phyloP scores from a whole-genome alignment of 169 alveolate species.

The Plasmodium adleri region DNA sequence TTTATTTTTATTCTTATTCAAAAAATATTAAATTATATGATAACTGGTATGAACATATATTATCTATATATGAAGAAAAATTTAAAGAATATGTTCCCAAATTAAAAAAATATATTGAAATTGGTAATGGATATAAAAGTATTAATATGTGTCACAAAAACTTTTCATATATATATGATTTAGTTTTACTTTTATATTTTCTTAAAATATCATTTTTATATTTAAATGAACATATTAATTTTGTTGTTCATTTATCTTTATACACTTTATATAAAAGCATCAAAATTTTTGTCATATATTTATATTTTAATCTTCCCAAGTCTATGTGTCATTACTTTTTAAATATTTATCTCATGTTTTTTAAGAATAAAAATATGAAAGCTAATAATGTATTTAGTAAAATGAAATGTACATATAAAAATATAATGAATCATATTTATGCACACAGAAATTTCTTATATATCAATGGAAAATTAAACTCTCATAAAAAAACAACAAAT shows the following conservation, averaged over 20 bases:
- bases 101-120: constrained; percentile 36
- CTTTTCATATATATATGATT: constrained; percentile 66
- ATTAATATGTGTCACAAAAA: constrained; percentile 35
- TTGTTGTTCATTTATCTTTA: constrained; percentile 33
- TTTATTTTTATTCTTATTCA: constrained; percentile 7
- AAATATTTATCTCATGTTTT: constrained; percentile 40
- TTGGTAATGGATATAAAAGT: constrained; percentile 72
- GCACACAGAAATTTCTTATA: constrained; percentile 3
- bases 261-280: constrained; percentile 32
- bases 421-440: constrained; percentile 10
- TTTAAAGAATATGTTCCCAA: constrained; percentile 11
- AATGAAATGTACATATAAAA: constrained; percentile 44
- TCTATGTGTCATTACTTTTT: constrained; percentile 54
- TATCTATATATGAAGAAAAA: constrained; percentile 19
- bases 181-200: constrained; percentile 39
- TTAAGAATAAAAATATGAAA: constrained; percentile 26
- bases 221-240: constrained; percentile 56
- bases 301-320: constrained; percentile 49
- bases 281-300: constrained; percentile 43
- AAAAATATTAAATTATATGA: constrained; percentile 10
- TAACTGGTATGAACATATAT: background rate
- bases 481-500: background rate
- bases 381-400: constrained; percentile 3
- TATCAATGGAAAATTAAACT: background rate
- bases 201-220: constrained; percentile 30